Conservation (phyloP, 768 basidiomycete genomes). For the Udeniomyces megalosporus region DNA sequence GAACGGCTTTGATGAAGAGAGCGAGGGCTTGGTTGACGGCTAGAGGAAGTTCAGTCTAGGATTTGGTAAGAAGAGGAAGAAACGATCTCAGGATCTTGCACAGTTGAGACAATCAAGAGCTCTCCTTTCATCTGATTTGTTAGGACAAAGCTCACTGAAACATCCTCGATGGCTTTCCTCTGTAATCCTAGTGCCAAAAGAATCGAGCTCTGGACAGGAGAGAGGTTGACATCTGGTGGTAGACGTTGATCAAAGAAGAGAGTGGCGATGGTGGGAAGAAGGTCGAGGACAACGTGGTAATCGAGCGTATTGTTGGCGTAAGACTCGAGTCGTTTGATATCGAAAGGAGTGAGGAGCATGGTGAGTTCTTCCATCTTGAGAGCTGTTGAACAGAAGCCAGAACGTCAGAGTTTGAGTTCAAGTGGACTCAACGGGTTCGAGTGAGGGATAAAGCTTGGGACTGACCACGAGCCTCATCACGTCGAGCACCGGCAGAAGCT, state of each 20-base stretch:
- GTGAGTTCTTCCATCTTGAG: slow-evolving; percentile 40
- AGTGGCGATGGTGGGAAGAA: slow-evolving; percentile 63
- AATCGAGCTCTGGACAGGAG: slow-evolving; percentile 71
- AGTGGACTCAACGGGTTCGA: background rate
- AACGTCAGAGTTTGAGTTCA: background rate
- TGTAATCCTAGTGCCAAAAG: slow-evolving; percentile 14
- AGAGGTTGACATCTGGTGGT: slow-evolving; percentile 48
- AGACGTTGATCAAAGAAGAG: slow-evolving; percentile 60
- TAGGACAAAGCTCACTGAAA: slow-evolving; percentile 44
- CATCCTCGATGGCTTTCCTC: slow-evolving; percentile 41
- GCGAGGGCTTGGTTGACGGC: slow-evolving; percentile 78
- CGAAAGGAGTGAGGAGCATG: slow-evolving; percentile 67
- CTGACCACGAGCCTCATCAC: slow-evolving; percentile 8
- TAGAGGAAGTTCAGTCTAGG: slow-evolving; percentile 58
- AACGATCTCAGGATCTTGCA: too few species aligned
- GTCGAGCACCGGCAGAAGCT: slow-evolving; percentile 37
- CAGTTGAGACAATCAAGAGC: too few species aligned
- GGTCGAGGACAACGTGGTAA: slow-evolving; percentile 87
- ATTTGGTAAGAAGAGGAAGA: background rate
- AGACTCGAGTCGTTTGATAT: slow-evolving; percentile 85
- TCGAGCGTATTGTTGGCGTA: slow-evolving; percentile 85
- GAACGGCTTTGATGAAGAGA: slow-evolving; percentile 74
- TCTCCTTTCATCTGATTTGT: background rate
- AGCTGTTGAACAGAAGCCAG: slow-evolving; percentile 29
- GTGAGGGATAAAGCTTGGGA: background rate